Percentiles rank a stretch among this genome's conserved stretches.
Evolutionary conservation across 768 basidiomycete genomes (phyloP).

Genomic region (Leccinum arenicola): DNA sequence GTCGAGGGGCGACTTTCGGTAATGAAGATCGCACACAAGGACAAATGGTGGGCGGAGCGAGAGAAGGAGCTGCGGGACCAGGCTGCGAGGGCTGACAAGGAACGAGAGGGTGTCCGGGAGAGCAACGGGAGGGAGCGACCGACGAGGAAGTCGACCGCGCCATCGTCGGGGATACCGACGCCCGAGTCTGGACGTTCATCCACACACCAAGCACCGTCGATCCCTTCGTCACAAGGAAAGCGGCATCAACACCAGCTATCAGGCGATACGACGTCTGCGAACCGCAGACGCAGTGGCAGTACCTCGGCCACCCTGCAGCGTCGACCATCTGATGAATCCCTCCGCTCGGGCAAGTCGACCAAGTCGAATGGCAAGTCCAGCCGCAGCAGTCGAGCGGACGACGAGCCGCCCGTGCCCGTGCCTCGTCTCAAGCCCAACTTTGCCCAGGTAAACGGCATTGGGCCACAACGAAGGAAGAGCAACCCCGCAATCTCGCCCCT

Average conservation of each 20-base stretch:
- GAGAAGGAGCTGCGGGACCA: constrained; percentile 26
- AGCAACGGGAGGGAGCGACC: constrained; percentile 16
- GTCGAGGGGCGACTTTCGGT: constrained; percentile 49
- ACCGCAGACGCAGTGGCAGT: constrained; percentile 30
- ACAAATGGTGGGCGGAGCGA: constrained; percentile 35
- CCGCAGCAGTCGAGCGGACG: constrained; percentile 26
- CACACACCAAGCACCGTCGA: constrained; percentile 27
- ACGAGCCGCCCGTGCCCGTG: constrained; percentile 31
- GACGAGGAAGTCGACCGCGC: constrained; percentile 13
- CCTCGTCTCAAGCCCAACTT: constrained; percentile 31
- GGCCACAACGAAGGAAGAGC: constrained; percentile 46
- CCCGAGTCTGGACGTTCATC: constrained; percentile 23
- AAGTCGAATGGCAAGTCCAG: constrained; percentile 32
- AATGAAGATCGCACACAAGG: constrained; percentile 36
- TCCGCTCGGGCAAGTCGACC: constrained; percentile 39
- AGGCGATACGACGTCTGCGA: constrained; percentile 19
- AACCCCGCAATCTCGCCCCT: constrained; percentile 40
- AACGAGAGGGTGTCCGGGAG: constrained; percentile 13
- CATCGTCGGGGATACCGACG: constrained; percentile 11
- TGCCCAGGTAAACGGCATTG: constrained; percentile 16
- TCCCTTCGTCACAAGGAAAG: constrained; percentile 18
- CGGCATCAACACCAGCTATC: constrained; percentile 31
- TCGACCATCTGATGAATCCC: constrained; percentile 39
- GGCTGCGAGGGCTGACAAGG: constrained; percentile 15
- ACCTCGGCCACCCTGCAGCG: constrained; percentile 22